A percentile compares a stretch with the other conserved stretches of the same genome.
These are phyloP conservation scores for Colletotrichum nymphaeae DNA, from an alignment of 2,329 filamentous ascomycete species.

Conservation along the genomic window DNA sequence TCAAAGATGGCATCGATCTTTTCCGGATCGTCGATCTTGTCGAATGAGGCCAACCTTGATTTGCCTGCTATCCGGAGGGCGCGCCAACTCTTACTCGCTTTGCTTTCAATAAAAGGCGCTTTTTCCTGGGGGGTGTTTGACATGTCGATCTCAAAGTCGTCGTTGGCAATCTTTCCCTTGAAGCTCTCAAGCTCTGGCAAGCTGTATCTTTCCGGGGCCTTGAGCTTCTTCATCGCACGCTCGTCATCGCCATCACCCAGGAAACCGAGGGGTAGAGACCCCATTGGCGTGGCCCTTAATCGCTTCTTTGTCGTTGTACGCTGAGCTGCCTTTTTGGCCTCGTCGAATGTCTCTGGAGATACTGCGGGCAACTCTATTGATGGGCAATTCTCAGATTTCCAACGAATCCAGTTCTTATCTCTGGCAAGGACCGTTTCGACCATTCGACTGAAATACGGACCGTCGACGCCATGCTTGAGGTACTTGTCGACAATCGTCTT, in stretches of 20 bases:
- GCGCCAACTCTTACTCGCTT: conserved; percentile 91
- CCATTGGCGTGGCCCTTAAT: conserved; percentile 75
- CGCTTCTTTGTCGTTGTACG: conserved; percentile 78
- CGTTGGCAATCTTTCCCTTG: conserved; percentile 78
- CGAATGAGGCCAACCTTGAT: conserved; percentile 80
- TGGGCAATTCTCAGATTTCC: conserved; percentile 96
- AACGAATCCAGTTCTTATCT: conserved; percentile 99
- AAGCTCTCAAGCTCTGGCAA: conserved; percentile 79
- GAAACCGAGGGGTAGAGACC: conserved; percentile 82
- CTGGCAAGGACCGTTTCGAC: conserved; percentile 94
- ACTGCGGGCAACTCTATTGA: conserved; percentile 84
- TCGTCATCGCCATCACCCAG: conserved; percentile 74
- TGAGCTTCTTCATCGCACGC: conserved; percentile 73
- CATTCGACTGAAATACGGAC: conserved; percentile 95
- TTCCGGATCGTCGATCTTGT: conserved; percentile 87
- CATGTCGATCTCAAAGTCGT: conserved; percentile 89
- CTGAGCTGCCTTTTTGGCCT: conserved; percentile 74
- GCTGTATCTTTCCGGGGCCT: conserved; percentile 71
- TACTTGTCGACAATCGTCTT: conserved; percentile 82
- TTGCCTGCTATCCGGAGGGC: conserved; percentile 84
- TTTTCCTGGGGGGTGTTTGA: conserved; percentile 72
- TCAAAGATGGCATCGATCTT: conserved; percentile 72
- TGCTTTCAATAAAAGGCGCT: conserved; percentile 71
- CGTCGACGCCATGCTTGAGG: conserved; percentile 82
- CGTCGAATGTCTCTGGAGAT: conserved; percentile 73